A percentile compares a stretch with the other conserved stretches of the same genome.
Evolutionary conservation across 1,284 basidiomycete genomes (phyloP).

Genomic region (Pascua guehoae): DNA sequence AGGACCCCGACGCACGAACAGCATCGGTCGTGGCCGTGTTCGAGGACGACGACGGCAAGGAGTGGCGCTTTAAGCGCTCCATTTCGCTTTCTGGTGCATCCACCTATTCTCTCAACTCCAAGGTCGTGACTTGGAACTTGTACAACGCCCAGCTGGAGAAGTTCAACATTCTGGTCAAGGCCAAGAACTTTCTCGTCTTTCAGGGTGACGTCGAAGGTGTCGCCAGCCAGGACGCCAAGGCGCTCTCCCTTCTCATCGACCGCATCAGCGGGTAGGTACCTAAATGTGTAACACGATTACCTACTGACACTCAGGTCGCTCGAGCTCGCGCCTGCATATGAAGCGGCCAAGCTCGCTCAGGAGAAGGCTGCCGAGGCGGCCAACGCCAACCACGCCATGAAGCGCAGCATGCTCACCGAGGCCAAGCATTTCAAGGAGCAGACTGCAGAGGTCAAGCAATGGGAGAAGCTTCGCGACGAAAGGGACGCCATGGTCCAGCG

Average conservation of each 20-base stretch:
- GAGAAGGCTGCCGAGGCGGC: slow-evolving; percentile 89
- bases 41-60: slow-evolving; percentile 68
- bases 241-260: slow-evolving; percentile 86
- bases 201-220: slow-evolving; percentile 98
- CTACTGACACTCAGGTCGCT: slow-evolving; percentile 55
- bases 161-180: slow-evolving; percentile 97
- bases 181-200: slow-evolving; percentile 99
- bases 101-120: slow-evolving; percentile 79
- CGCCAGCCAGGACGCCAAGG: slow-evolving; percentile 88
- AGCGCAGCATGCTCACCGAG: slow-evolving; percentile 87
- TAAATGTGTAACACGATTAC: too few species aligned
- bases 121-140: slow-evolving; percentile 71
- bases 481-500: slow-evolving; percentile 74
- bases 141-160: slow-evolving; percentile 80
- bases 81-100: slow-evolving; percentile 81
- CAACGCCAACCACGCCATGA: slow-evolving; percentile 88
- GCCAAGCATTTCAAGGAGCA: slow-evolving; percentile 98
- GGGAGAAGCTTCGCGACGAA: slow-evolving; percentile 73
- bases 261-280: slow-evolving; percentile 76
- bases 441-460: slow-evolving; percentile 86
- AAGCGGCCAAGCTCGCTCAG: slow-evolving; percentile 78
- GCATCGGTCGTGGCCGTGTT: slow-evolving; percentile 95
- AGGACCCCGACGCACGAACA: slow-evolving; percentile 69
- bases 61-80: slow-evolving; percentile 73
- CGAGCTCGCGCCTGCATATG: slow-evolving; percentile 84